Percentiles rank a stretch among this genome's conserved stretches.
Conservation (phyloP, 495 filamentous ascomycete genomes). For the Aspergillus leporis region DNA sequence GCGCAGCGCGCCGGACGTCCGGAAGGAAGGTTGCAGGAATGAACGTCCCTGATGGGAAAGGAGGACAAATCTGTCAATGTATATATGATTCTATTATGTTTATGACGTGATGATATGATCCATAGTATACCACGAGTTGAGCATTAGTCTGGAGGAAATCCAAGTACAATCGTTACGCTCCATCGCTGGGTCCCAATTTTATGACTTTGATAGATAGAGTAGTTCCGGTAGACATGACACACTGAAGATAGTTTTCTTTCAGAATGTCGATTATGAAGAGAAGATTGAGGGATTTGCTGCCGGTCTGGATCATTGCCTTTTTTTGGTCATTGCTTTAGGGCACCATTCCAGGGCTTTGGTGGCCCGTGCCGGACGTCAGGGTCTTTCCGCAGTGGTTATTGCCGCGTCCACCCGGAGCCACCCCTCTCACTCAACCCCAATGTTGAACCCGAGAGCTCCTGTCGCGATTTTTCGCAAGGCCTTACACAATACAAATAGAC, state of each 20-base stretch:
- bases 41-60: slow-evolving; percentile 8
- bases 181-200: background rate
- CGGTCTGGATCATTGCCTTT: background rate
- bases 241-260: too few species aligned
- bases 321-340: slow-evolving; percentile 8
- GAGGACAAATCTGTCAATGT: slow-evolving; percentile 16
- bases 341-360: slow-evolving; percentile 20
- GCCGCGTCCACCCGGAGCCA: background rate
- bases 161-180: slow-evolving; percentile 15
- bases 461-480: slow-evolving; percentile 26
- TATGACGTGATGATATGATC: slow-evolving; percentile 38
- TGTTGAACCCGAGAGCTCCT: slow-evolving; percentile 29
- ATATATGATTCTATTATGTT: slow-evolving; percentile 31
- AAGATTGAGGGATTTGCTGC: background rate
- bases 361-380: slow-evolving; percentile 28
- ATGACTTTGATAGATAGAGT: background rate
- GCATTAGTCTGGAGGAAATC: slow-evolving; percentile 14
- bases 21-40: slow-evolving; percentile 6
- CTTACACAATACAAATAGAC: slow-evolving; percentile 11
- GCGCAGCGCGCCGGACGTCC: slow-evolving; percentile 10
- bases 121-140: slow-evolving; percentile 11
- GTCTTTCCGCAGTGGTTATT: slow-evolving; percentile 24
- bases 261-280: too few species aligned
- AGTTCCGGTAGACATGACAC: background rate
- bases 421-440: slow-evolving; percentile 15